Evolutionary conservation across 78 protist genomes (phyloP).

Genomic region (Cyanophora paradoxa): DNA sequence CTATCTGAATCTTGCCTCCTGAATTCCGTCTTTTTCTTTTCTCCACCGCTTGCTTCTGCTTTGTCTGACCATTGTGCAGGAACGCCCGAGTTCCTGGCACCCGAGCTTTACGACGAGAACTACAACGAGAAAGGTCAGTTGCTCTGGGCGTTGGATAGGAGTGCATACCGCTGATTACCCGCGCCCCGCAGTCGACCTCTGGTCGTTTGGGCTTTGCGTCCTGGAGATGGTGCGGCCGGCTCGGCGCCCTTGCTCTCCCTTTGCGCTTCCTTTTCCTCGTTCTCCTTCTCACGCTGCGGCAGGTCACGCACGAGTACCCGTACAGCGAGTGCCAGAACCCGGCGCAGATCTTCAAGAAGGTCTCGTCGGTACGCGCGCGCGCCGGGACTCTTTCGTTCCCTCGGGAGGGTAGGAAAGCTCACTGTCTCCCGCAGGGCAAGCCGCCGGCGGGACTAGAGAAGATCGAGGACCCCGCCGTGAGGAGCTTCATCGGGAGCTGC

Average conservation of each 20-base stretch:
- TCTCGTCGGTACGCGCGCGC: slow-evolving; percentile 3
- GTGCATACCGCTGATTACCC: slow-evolving; percentile 1
- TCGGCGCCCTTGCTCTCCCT: background rate
- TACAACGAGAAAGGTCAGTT: slow-evolving; percentile 45
- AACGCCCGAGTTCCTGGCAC: slow-evolving; percentile 95
- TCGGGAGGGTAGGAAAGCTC: background rate
- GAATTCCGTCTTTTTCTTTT: background rate
- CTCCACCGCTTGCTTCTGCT: background rate
- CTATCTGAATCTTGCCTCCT: background rate
- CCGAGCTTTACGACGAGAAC: slow-evolving; percentile 79
- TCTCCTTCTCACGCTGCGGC: background rate
- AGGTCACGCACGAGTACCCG: slow-evolving; percentile 61
- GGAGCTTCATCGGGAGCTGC: slow-evolving; percentile 43
- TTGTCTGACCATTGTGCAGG: slow-evolving; percentile 13
- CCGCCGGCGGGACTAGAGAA: slow-evolving; percentile 29
- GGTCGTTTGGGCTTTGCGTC: slow-evolving; percentile 88
- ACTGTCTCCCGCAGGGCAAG: slow-evolving; percentile 7
- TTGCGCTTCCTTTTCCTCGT: background rate
- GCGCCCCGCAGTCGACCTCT: slow-evolving; percentile 84
- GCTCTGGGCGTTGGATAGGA: background rate
- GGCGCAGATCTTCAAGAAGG: slow-evolving; percentile 58
- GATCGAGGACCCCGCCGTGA: slow-evolving; percentile 21
- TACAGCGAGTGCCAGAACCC: slow-evolving; percentile 78
- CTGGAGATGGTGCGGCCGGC: slow-evolving; percentile 76
- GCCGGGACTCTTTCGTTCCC: background rate